Base-by-base conservation (phyloP, 2,329 filamentous ascomycete genomes). In the Fusarium euwallaceae region DNA sequence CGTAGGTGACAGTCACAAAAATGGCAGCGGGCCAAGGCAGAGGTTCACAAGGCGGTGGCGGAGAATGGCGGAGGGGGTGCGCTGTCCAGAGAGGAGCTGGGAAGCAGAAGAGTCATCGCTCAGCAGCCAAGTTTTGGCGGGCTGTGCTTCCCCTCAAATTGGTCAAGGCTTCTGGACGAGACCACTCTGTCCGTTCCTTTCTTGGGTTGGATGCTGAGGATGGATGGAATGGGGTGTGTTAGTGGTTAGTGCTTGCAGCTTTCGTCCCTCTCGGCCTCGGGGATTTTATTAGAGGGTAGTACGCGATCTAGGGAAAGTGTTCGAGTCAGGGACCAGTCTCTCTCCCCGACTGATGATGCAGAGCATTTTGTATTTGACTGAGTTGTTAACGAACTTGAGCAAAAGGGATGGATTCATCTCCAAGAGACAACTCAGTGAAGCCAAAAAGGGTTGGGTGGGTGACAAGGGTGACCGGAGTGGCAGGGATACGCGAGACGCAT, bases 401-500 rank as follows among this genome's bases (percentile, higher is more conserved):
- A 60, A 37, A 41, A 36, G 39, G 36, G 29, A 14, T 16, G 37
- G 71, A 66, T 69, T 74, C 71, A 73, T 72, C 41, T 72, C 45
- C 27, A 70, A 62, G 53, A 72, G 58, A 66, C 58, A 73, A 41
- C 69, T 75, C 63, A 75, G 43, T 67, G 60, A 70, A 61, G 53
- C 73, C 70, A 37, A 62, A 67, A 72, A 71, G 72, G 74, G 72
- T 74, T 77, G 76, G 74, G 73, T 68, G 74, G 74, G 74, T 71
- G 76, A 71, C 76, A 59, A 60, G 76, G 76, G 70, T 76, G 65
- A 64, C 66, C 68, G 70, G 69, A 64, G 70, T 55, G 72, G 72
- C 76, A 78, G 76, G 76, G 76, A 77, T 78, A 76, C 76, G 76
- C 74, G 76, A 77, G 70, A 77, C 67, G 76, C 74, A 78, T 48